phyloP scores from a whole-genome alignment of 2,329 filamentous ascomycete species.

The Paramyrothecium sp. region DNA sequence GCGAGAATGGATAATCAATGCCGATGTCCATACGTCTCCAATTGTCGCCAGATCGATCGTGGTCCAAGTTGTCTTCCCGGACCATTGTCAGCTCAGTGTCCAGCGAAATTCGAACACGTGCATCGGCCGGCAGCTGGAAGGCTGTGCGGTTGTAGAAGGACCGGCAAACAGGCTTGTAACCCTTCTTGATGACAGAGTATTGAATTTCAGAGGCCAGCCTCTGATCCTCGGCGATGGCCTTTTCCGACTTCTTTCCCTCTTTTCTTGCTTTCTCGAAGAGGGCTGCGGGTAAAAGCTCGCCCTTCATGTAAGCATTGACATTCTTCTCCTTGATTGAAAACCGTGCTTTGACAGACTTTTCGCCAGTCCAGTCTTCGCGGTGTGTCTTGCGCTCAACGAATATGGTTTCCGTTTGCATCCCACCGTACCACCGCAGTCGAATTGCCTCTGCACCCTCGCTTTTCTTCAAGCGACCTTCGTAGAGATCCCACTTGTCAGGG shows the following conservation, averaged over 20 bases:
- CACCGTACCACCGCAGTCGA: constrained; percentile 94
- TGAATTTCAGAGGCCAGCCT: constrained; percentile 89
- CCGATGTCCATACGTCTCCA: constrained; percentile 98
- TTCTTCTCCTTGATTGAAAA: constrained; percentile 97
- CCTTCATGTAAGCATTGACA: constrained; percentile 84
- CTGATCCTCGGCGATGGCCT: constrained; percentile 89
- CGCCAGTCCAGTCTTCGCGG: constrained; percentile 97
- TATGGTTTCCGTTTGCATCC: constrained; percentile 91
- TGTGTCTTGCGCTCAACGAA: constrained; percentile 98
- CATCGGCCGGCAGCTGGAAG: constrained; percentile 95
- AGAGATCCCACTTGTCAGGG: constrained; percentile 88
- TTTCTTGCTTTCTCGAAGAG: constrained; percentile 97
- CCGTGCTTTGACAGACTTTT: constrained; percentile 97
- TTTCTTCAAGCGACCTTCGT: constrained; percentile 93
- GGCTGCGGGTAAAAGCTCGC: constrained; percentile 78
- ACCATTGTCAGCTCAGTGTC: constrained; percentile 96
- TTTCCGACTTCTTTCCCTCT: constrained; percentile 89
- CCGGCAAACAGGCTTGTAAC: constrained; percentile 83
- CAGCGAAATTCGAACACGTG: constrained; percentile 91
- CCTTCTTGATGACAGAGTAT: constrained; percentile 85
- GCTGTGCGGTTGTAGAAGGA: constrained; percentile 98
- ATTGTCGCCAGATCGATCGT: constrained; percentile 74
- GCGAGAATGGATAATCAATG: constrained; percentile 90
- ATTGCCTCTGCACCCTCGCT: constrained; percentile 97
- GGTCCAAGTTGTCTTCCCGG: constrained; percentile 89